Base-by-base conservation (phyloP, 2,329 filamentous ascomycete species). In the Leptographium lundbergii region DNA sequence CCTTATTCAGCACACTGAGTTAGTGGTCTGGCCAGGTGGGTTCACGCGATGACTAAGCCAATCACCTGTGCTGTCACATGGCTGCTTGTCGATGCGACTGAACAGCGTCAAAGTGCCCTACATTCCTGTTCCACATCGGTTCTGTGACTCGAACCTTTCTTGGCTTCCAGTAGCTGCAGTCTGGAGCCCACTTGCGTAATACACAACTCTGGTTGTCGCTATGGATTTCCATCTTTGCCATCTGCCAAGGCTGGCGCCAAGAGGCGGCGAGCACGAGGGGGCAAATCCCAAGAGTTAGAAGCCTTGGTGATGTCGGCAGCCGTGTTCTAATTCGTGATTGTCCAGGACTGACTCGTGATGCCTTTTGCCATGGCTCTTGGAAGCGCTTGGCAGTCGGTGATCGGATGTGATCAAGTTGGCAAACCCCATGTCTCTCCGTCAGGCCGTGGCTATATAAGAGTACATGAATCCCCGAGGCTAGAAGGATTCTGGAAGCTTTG, bases 191-290 rank as follows among this genome's bases (percentile, higher is more conserved):
- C 2, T 48, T 24, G 45, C 11, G 45, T 48, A 24, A 32, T 24
- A 24, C 34, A 27, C 22, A 6, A 14, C 22, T 5, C 36, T 25
- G 22, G 39, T 10, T n/a, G n/a, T 22, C 7, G 25, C 25, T 19
- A 50, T 34, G 32, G 2, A 34, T 4, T 29, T 56, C 54, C 13
- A 27, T 11, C 7, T 52, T 52, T 14, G 32, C 9, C 17, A 24
- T 13, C 14, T 32, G 57, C 57, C 57, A 36, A 58, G 57, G 29
- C 56, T 39, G 25, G 36, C 34, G 51, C 57, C 57, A 58, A 58
- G 51, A 54, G n/a, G 6, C 17, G 34, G 19, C 24, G 36, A 50
- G n/a, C 7, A 17, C n/a, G 24, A 11, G 48, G 27, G 24, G 51
- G 22, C 22, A 14, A n/a, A 47, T 6, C 19, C 14, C 51, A 55